phyloP scores from a whole-genome alignment of 345 rosid genomes.

The Hibiscus mutabilis region DNA sequence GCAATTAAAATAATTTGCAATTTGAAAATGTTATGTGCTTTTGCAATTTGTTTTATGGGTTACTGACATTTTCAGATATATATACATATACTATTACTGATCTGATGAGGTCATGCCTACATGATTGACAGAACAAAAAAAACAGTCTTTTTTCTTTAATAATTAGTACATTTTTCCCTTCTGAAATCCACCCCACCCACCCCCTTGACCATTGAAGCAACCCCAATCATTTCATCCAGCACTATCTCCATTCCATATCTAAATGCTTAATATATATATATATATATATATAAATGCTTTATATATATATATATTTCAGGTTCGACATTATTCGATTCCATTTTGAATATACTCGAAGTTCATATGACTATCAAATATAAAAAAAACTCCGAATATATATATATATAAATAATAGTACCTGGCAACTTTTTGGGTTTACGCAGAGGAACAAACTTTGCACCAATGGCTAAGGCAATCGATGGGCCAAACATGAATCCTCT shows the following conservation, averaged over 20 bases:
- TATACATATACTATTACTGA: background rate
- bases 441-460: constrained; percentile 85
- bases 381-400: no score
- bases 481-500: constrained; percentile 97
- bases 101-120: background rate
- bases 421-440: constrained; percentile 83
- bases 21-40: background rate
- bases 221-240: constrained; percentile 10
- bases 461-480: constrained; percentile 80
- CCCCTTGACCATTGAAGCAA: background rate
- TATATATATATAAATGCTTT: background rate
- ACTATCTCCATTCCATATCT: background rate
- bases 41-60: constrained; percentile 7
- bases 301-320: background rate
- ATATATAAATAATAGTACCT: no score
- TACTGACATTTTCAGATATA: background rate
- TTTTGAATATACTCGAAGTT: no score
- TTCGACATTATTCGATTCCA: no score
- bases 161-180: no score
- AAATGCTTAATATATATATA: background rate
- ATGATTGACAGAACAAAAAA: background rate
- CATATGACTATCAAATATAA: no score
- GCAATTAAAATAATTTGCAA: background rate
- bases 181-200: background rate
- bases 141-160: background rate